Evolutionary conservation across 208 protist genomes (phyloP).

Genomic region (Strigomonas galati): DNA sequence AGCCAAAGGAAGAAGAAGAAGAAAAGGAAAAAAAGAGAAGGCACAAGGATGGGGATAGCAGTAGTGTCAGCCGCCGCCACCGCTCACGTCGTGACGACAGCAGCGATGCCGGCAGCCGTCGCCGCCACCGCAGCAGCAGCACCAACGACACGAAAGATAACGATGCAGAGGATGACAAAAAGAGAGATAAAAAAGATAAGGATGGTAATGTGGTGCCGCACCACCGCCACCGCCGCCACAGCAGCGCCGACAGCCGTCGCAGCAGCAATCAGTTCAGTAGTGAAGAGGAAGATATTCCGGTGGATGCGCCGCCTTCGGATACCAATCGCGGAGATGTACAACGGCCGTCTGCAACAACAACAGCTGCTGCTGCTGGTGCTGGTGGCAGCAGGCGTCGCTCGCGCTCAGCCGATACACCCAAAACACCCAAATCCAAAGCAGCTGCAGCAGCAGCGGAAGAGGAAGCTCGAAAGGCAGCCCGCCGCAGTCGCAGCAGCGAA

Average conservation of each 20-base stretch:
- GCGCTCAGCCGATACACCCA: not conserved
- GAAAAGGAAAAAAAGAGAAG: no score
- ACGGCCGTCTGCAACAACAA: no score
- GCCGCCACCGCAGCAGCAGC: not conserved
- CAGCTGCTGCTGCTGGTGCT: not conserved
- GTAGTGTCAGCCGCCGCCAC: conserved; percentile 1
- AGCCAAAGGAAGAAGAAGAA: no score
- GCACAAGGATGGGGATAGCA: not conserved
- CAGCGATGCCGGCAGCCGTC: not conserved
- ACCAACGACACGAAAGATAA: not conserved
- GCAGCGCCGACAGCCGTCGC: not conserved
- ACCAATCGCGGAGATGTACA: no score
- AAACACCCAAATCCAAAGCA: not conserved
- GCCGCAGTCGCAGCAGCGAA: not conserved
- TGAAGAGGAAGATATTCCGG: not conserved
- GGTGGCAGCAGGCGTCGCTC: not conserved
- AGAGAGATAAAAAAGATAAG: not conserved
- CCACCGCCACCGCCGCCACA: not conserved
- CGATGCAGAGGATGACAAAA: not conserved
- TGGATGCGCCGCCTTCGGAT: no score
- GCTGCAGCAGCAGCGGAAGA: not conserved
- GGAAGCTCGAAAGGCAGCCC: not conserved
- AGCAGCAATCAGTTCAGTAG: not conserved
- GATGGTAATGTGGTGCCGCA: not conserved
- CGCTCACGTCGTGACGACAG: not conserved